Conservation (phyloP, 2,329 filamentous ascomycete genomes). For the Pyricularia pennisetigena region DNA sequence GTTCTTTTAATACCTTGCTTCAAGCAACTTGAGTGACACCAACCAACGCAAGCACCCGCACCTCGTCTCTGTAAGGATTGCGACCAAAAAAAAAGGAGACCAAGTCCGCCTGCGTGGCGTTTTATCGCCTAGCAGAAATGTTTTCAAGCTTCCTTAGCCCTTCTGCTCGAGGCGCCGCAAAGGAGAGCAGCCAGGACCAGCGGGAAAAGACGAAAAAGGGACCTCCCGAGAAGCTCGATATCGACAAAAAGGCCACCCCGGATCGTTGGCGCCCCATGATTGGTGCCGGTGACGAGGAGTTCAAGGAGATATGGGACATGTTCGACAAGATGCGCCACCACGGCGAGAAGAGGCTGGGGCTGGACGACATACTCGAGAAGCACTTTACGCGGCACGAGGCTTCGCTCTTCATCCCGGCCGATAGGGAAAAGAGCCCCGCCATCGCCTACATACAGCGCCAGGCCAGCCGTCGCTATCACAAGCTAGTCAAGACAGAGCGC, state of each 20-base stretch:
- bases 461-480: not conserved
- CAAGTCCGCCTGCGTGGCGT: not conserved
- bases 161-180: not conserved
- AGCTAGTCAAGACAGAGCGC: not conserved
- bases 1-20: not conserved
- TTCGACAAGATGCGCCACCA: not conserved
- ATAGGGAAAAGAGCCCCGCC: not conserved
- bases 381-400: constrained; percentile 5
- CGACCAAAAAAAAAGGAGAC: not conserved
- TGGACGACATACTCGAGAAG: not conserved
- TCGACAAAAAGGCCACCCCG: not conserved
- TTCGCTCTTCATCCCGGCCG: not conserved
- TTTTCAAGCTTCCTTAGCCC: not conserved
- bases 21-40: not conserved
- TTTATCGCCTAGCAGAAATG: not conserved
- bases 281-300: not conserved
- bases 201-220: not conserved
- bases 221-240: not conserved
- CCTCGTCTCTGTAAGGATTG: not conserved
- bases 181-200: not conserved
- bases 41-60: not conserved
- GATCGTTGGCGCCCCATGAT: constrained; percentile 1
- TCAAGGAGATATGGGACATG: not conserved
- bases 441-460: not conserved
- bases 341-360: not conserved